Percentiles rank a stretch among this genome's conserved stretches.
Conservation (phyloP, 2,329 filamentous ascomycete species). For the Talaromyces sp. region DNA sequence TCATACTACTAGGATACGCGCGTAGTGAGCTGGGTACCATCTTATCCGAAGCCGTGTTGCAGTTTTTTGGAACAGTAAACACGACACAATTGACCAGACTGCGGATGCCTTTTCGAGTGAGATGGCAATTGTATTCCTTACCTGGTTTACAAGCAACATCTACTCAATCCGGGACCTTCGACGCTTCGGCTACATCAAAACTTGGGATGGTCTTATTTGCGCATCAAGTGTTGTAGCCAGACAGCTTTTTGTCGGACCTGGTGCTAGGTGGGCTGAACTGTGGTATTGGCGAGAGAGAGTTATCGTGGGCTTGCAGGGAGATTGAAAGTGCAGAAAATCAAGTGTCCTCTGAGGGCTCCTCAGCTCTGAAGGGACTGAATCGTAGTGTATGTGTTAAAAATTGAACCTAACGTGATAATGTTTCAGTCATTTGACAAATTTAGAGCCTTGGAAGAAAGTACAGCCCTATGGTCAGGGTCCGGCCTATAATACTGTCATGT, state of each 20-base stretch:
- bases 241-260: background rate
- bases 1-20: background rate
- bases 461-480: background rate
- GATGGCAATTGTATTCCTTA: background rate
- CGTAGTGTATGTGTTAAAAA: background rate
- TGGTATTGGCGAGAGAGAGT: background rate
- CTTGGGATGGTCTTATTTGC: background rate
- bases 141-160: background rate
- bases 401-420: background rate
- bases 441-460: background rate
- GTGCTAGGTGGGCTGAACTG: background rate
- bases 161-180: background rate
- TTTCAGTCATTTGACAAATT: background rate
- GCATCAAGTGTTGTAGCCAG: background rate
- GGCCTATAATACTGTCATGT: background rate
- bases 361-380: background rate
- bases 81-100: background rate
- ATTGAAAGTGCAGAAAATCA: background rate
- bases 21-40: background rate
- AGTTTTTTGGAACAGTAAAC: background rate
- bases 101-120: background rate
- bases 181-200: background rate
- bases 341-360: too few relatives aligned
- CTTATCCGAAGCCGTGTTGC: background rate
- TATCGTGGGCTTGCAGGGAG: background rate